Evolutionary conservation across 1,284 basidiomycete species (phyloP).

Genomic region (Marasmius fiardii): DNA sequence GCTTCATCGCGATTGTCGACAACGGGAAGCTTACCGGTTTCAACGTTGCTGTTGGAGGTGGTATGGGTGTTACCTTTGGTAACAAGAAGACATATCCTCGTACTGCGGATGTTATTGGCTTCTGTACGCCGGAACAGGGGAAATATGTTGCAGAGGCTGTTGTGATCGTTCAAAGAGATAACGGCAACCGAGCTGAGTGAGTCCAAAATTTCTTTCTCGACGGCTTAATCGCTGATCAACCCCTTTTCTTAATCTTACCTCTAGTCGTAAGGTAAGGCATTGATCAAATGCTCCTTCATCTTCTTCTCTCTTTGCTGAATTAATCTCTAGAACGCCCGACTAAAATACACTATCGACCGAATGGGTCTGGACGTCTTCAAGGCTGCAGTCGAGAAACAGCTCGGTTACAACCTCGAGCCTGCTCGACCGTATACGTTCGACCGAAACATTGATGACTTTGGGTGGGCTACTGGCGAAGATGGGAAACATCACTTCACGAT

Average conservation of each 20-base stretch:
- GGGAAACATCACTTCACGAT: slow-evolving; percentile 91
- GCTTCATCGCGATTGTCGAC: slow-evolving; percentile 90
- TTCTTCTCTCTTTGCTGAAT: slow-evolving; percentile 5
- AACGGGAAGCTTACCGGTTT: slow-evolving; percentile 80
- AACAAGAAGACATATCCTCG: slow-evolving; percentile 99
- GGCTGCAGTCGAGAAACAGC: slow-evolving; percentile 85
- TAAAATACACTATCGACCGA: slow-evolving; percentile 97
- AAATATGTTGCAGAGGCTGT: slow-evolving; percentile 87
- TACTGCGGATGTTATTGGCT: slow-evolving; percentile 85
- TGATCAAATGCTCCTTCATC: background rate
- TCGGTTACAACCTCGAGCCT: slow-evolving; percentile 78
- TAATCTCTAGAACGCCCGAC: slow-evolving; percentile 70
- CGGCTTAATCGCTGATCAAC: slow-evolving; percentile 3
- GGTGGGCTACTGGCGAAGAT: slow-evolving; percentile 87
- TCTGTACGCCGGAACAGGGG: slow-evolving; percentile 88
- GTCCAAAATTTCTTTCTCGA: slow-evolving; percentile 25
- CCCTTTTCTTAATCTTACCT: slow-evolving; percentile 9
- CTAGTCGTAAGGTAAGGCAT: slow-evolving; percentile 45
- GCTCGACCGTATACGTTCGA: slow-evolving; percentile 82
- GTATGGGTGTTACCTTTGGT: slow-evolving; percentile 99
- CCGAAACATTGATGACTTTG: slow-evolving; percentile 91
- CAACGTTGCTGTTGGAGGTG: slow-evolving; percentile 90
- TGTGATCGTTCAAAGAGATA: slow-evolving; percentile 93
- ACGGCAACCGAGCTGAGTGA: slow-evolving; percentile 91
- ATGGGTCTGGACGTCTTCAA: slow-evolving; percentile 89